Evolutionary conservation across 805 yeast genomes (phyloP).

Genomic region (Pichia pseudocactophila): DNA sequence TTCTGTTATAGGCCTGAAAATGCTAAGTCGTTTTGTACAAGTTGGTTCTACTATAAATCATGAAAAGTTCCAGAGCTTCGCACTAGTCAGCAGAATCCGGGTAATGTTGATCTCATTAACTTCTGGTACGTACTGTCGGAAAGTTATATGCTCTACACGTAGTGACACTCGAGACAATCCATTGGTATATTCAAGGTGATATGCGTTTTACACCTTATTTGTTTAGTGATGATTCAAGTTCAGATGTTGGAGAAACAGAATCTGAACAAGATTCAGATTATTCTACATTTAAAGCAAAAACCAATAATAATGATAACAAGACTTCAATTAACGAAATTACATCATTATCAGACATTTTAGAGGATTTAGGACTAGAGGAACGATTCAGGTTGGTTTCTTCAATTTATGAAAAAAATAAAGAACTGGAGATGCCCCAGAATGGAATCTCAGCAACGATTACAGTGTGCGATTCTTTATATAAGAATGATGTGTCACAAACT

Average conservation of each 20-base stretch:
- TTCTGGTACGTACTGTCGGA: too few relatives aligned
- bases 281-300: background rate
- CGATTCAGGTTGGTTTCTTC: constrained; percentile 3
- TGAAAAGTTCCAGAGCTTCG: background rate
- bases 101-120: background rate
- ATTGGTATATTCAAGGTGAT: too few relatives aligned
- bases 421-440: too few relatives aligned
- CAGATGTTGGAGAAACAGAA: constrained; percentile 7
- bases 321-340: constrained; percentile 3
- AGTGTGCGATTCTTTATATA: too few relatives aligned
- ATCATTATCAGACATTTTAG: constrained; percentile 5
- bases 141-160: too few relatives aligned
- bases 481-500: background rate
- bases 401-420: background rate
- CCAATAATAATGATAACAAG: background rate
- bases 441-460: too few relatives aligned
- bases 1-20: background rate
- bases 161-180: too few relatives aligned
- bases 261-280: background rate
- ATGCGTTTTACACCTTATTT: too few relatives aligned
- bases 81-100: background rate
- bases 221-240: background rate
- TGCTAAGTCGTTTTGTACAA: too few relatives aligned
- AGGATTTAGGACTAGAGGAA: constrained; percentile 2
- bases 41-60: too few relatives aligned